Base-by-base conservation (phyloP, 1,284 basidiomycete genomes). In the Rhodotorula sp. region DNA sequence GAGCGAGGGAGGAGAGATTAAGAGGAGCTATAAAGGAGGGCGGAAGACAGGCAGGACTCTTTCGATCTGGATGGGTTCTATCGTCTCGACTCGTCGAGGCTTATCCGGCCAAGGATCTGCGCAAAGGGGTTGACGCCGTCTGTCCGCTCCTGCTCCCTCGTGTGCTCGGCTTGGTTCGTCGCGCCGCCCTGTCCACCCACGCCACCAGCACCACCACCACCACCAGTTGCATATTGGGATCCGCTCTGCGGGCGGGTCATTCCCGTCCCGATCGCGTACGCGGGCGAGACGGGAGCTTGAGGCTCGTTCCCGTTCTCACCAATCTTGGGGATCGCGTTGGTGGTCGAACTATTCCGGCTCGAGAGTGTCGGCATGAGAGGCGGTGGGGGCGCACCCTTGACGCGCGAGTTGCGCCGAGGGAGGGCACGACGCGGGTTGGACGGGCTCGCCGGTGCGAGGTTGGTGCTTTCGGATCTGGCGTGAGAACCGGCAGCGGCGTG, bases 221-320 rank as follows among this genome's bases (percentile, higher is more conserved):
- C 7, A 62, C 67, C 18, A 50, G 49, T 23, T 5, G 49, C 6
- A 18, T 55, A 55, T 8, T 28, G 54, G 1, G n/a, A 18, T 1
- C 65, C 69, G 6, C 61, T 62, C 54, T 31, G 28, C 14, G 60
- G 54, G 3, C 74, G 48, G 12, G 54, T 55, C 62, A 75, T 70
- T 3, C 71, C 73, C 28, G 71, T 75, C 14, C 71, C 73, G n/a
- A 68, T 66, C 2, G 73, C 73, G 21, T 60, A 70, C 21, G 71
- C 68, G 5, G 70, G 70, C 4, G 60, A 59, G 23, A 50, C 26
- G 31, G 68, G 68, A 12, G 52, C 60, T 38, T n/a, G 47, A 48
- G 28, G 26, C 19, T 21, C 26, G 23, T 63, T 52, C 38, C 43
- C 60, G 6, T 16, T 28, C 18, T 50, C 26, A 16, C 28, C 26